These are phyloP conservation scores for Psidium guajava DNA, from an alignment of 345 rosid species.

Conservation along the genomic window DNA sequence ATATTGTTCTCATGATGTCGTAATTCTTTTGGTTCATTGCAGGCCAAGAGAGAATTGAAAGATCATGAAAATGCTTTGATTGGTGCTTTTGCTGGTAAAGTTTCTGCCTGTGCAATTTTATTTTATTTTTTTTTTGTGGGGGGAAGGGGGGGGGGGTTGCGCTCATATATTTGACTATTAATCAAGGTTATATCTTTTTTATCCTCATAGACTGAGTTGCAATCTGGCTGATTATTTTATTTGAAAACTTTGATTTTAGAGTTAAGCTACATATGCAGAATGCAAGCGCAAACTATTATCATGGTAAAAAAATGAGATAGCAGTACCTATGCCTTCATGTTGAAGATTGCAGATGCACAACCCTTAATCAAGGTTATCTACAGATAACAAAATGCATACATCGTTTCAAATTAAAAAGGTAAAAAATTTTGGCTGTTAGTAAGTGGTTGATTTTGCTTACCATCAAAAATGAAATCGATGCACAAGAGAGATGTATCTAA, in stretches of 20 bases:
- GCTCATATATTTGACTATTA: neutral
- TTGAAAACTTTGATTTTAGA: neutral
- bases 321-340: too few species aligned
- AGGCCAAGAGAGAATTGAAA: constrained; percentile 76
- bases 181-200: neutral
- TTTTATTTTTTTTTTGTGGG: neutral
- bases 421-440: neutral
- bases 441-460: neutral
- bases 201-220: neutral
- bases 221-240: neutral
- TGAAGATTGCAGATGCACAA: neutral
- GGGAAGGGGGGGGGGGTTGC: too few species aligned
- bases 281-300: neutral
- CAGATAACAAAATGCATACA: neutral
- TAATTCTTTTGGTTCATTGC: neutral
- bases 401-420: neutral
- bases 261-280: neutral
- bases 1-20: neutral
- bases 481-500: neutral
- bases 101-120: neutral
- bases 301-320: neutral
- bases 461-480: neutral
- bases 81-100: constrained; percentile 69
- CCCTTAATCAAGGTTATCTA: neutral
- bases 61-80: constrained; percentile 89